Base-by-base conservation (phyloP, 257 asterid species). In the Cordia subcordata region DNA sequence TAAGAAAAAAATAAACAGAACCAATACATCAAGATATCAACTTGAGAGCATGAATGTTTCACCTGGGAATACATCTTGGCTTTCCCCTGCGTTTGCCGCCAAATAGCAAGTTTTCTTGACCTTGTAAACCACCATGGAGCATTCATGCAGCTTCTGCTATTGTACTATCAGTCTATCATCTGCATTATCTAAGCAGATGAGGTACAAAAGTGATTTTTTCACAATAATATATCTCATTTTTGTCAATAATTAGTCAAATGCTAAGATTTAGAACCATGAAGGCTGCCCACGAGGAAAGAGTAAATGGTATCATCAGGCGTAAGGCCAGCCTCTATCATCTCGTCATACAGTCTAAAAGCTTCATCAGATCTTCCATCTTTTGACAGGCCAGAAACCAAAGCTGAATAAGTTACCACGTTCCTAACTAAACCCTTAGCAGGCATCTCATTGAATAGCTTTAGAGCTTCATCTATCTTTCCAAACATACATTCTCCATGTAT, bases 221-320 rank as follows among this genome's bases (percentile, higher is more conserved):
- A 27, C 35, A 27, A 27, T 3, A 27, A 27, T 6, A 27, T 27
- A 27, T 27, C 35, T 27, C 35, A 27, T 27, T 27, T 27, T 27
- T 27, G 35, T 27, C 35, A 27, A 27, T 49, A 49, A 11, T 49
- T n/a, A 16, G 53, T 49, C 13, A 10, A 21, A 35, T 40, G 49
- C 60, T 68, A n/a, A 47, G 66, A 16, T 60, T 58, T 61, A 20
- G 71, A 53, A 23, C 72, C 75, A 70, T 86, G 94, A 49, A 93
- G 95, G 75, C 96, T 85, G 57, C 96, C 94, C 37, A 93, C 97
- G 45, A 92, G 96, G 17, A 80, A 77, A 79, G 84, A 63, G 73
- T 75, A 92, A 1, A 85, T 85, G 5, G 66, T 55, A 59, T 87
- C 94, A 68, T 85, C 95, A 1, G 96, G 96, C 10, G 33, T 65